Evolutionary conservation across 495 filamentous ascomycete species (phyloP).

Genomic region (Penicillium roqueforti): DNA sequence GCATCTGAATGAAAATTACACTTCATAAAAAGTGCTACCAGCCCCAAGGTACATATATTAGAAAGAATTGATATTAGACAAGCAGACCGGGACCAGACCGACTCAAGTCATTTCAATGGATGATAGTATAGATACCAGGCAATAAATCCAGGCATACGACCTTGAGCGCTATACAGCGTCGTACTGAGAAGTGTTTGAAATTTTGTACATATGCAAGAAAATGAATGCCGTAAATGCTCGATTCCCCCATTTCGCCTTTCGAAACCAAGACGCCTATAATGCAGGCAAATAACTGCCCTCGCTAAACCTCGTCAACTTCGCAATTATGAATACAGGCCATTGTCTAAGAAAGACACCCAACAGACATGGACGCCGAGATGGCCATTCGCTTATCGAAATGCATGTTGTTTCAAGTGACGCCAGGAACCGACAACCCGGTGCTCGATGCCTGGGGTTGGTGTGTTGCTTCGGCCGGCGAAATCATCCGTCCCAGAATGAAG

Average conservation of each 20-base stretch:
- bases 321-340: constrained; percentile 26
- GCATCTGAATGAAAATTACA: no score
- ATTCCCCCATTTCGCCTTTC: neutral
- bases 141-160: no score
- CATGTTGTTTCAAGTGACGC: constrained; percentile 42
- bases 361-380: neutral
- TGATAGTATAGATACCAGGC: no score
- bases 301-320: neutral
- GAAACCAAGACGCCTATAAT: constrained; percentile 16
- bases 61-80: no score
- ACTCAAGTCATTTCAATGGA: no score
- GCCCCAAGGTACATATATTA: no score
- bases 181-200: no score
- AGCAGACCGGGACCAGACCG: no score
- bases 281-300: neutral
- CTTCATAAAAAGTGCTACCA: no score
- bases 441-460: constrained; percentile 34
- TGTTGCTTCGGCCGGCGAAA: constrained; percentile 30
- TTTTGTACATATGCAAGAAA: constrained; percentile 9
- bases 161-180: no score
- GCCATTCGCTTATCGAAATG: constrained; percentile 28
- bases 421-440: constrained; percentile 37
- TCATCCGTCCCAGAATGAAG: constrained; percentile 38
- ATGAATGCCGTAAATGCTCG: constrained; percentile 6
- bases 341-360: neutral